phyloP scores from a whole-genome alignment of 148 eudicot genomes.

The Arbutus unedo region DNA sequence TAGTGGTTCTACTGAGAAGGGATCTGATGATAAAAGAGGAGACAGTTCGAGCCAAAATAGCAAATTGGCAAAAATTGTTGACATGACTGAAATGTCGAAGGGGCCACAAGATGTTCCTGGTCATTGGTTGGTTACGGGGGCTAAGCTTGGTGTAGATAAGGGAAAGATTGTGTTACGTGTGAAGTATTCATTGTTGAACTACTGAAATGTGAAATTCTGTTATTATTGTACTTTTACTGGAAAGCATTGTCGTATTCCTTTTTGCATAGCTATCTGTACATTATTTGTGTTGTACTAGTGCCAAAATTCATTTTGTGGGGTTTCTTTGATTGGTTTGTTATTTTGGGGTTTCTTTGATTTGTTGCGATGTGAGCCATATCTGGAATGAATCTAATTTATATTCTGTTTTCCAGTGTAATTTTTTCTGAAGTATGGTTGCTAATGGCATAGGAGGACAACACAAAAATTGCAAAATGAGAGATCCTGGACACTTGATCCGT shows the following conservation, averaged over 20 bases:
- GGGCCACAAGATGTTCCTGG: constrained; percentile 97
- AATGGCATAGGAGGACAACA: too few relatives aligned
- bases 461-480: too few relatives aligned
- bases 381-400: too few relatives aligned
- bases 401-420: too few relatives aligned
- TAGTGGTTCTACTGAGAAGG: constrained; percentile 35
- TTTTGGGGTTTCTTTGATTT: too few relatives aligned
- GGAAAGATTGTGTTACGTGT: constrained; percentile 76
- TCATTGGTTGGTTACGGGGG: constrained; percentile 95
- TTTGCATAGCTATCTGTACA: constrained; percentile 31
- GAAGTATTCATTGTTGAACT: constrained; percentile 88
- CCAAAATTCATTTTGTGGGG: not conserved
- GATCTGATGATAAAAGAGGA: constrained; percentile 35
- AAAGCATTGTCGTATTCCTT: constrained; percentile 11
- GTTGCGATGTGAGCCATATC: too few relatives aligned
- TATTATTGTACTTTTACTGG: not conserved
- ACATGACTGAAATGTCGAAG: constrained; percentile 79
- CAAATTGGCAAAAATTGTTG: constrained; percentile 80
- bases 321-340: not conserved
- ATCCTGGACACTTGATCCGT: too few relatives aligned
- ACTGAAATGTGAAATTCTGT: constrained; percentile 33
- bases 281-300: constrained; percentile 14
- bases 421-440: too few relatives aligned
- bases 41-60: constrained; percentile 42
- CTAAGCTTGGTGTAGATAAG: constrained; percentile 94